These are phyloP conservation scores for Raddia distichophylla DNA, from an alignment of 176 grass and related monocot genomes.

Conservation along the genomic window DNA sequence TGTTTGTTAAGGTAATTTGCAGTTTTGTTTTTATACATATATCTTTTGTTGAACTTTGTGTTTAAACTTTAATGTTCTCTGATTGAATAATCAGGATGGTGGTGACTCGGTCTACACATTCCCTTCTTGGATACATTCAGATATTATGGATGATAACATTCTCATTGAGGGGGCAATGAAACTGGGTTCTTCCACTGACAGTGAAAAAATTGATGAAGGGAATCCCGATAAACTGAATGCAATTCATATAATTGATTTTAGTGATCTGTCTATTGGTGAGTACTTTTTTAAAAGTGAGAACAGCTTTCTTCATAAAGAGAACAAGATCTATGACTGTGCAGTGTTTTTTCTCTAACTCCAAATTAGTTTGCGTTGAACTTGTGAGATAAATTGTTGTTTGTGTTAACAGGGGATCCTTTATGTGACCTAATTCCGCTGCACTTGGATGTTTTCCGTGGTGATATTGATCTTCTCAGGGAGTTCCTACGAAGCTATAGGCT, in stretches of 20 bases:
- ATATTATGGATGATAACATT: slow-evolving; percentile 99
- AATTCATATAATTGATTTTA: slow-evolving; percentile 96
- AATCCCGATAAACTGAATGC: slow-evolving; percentile 55
- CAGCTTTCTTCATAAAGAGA: background rate
- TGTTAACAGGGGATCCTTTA: slow-evolving; percentile 77
- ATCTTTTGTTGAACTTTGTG: slow-evolving; percentile 7
- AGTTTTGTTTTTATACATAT: slow-evolving; percentile 20
- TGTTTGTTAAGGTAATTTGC: slow-evolving; percentile 68
- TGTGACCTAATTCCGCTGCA: slow-evolving; percentile 93
- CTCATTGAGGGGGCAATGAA: slow-evolving; percentile 53
- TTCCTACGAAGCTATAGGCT: slow-evolving; percentile 75
- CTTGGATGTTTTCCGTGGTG: slow-evolving; percentile 87
- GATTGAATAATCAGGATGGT: slow-evolving; percentile 62
- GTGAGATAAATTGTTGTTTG: slow-evolving; percentile 10
- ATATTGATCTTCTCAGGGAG: slow-evolving; percentile 65
- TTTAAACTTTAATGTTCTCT: slow-evolving; percentile 32
- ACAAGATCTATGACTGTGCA: background rate
- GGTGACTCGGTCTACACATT: slow-evolving; percentile 39
- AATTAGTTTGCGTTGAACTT: slow-evolving; percentile 1
- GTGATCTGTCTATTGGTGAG: slow-evolving; percentile 82
- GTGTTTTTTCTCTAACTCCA: background rate
- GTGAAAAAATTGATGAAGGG: slow-evolving; percentile 33
- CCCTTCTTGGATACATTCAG: slow-evolving; percentile 97
- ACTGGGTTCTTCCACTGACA: slow-evolving; percentile 38
- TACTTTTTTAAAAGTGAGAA: background rate